These are phyloP conservation scores for Pterocarpus santalinus DNA, from an alignment of 306 rosid species.

Conservation along the genomic window DNA sequence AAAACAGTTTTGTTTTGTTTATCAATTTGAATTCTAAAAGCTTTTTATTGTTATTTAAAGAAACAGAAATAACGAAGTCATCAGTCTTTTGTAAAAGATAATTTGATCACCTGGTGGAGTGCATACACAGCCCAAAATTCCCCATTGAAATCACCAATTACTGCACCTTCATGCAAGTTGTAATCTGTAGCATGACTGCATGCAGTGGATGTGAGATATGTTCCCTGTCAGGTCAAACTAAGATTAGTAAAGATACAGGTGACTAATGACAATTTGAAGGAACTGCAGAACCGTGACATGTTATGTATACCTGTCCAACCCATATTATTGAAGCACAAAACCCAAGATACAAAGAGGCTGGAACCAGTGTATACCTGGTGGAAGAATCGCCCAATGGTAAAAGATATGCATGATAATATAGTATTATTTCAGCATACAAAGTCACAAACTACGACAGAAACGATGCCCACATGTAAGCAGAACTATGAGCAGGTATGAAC, in stretches of 20 bases:
- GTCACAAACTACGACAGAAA: constrained; percentile 31
- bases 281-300: constrained; percentile 39
- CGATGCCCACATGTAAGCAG: constrained; percentile 22
- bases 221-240: constrained; percentile 70
- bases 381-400: constrained; percentile 29
- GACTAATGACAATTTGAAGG: constrained; percentile 35
- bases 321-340: constrained; percentile 97
- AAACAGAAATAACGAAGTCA: constrained; percentile 21
- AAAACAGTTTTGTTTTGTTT: constrained; percentile 30
- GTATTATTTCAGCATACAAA: constrained; percentile 7
- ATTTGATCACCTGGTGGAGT: constrained; percentile 73
- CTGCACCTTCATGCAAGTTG: constrained; percentile 77
- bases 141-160: constrained; percentile 93
- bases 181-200: constrained; percentile 74
- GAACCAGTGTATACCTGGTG: constrained; percentile 93
- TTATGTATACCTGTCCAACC: constrained; percentile 86
- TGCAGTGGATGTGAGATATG: constrained; percentile 90
- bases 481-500: constrained; percentile 1
- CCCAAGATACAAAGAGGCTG: constrained; percentile 89
- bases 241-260: constrained; percentile 35
- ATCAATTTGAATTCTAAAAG: constrained; percentile 20
- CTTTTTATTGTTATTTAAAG: neutral
- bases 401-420: constrained; percentile 26
- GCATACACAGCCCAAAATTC: constrained; percentile 92
- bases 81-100: neutral